phyloP scores from a whole-genome alignment of 78 protist species.

The Guillardia theta region DNA sequence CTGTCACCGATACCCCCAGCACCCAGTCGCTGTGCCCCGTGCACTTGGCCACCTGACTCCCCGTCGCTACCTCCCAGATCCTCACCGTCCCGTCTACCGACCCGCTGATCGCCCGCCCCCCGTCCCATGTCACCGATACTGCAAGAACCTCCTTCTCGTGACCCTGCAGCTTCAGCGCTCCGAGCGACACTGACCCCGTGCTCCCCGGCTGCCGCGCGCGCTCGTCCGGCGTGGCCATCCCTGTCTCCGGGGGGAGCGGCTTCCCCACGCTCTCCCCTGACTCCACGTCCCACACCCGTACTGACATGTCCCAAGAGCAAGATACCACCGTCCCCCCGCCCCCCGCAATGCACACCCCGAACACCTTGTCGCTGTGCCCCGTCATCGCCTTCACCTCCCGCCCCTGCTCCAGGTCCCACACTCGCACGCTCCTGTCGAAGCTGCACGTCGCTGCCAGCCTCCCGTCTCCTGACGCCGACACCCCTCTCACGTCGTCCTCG shows the following conservation, averaged over 20 bases:
- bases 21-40: slow-evolving; percentile 24
- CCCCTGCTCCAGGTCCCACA: neutral
- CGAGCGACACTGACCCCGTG: neutral
- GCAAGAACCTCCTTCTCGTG: neutral
- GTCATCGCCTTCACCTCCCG: neutral
- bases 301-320: slow-evolving; percentile 14
- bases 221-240: neutral
- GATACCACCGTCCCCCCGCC: neutral
- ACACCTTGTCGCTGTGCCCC: slow-evolving; percentile 35
- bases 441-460: slow-evolving; percentile 29
- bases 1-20: neutral
- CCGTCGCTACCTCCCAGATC: neutral
- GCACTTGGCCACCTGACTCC: neutral
- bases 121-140: neutral
- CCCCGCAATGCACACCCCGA: neutral
- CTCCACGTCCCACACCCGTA: neutral
- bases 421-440: slow-evolving; percentile 1
- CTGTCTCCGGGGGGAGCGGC: neutral
- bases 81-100: slow-evolving; percentile 16
- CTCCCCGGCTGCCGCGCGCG: neutral
- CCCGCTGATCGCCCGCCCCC: neutral
- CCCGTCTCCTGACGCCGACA: slow-evolving; percentile 9
- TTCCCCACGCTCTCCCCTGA: neutral
- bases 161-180: neutral
- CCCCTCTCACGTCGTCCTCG: neutral